Conservation (phyloP, 2,329 filamentous ascomycete genomes). For the Cladosporium cucumerinum region DNA sequence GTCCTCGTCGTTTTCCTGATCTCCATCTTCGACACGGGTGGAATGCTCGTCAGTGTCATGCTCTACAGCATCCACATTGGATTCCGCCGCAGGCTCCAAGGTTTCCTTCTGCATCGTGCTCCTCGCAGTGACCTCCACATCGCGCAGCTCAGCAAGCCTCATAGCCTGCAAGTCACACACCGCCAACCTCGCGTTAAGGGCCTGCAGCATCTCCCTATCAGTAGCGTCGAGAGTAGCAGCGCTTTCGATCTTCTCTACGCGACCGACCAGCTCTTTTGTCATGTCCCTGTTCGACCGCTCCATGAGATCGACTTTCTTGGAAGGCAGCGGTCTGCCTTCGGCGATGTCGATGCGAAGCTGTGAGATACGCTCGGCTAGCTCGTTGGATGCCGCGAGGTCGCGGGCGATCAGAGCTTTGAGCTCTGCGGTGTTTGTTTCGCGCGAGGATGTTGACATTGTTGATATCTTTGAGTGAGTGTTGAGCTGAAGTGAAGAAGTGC, state of each 20-base stretch:
- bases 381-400: conserved; percentile 24
- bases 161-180: conserved; percentile 25
- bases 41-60: neutral
- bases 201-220: conserved; percentile 27
- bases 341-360: conserved; percentile 21
- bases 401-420: conserved; percentile 22
- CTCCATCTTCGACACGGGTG: neutral
- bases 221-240: conserved; percentile 16
- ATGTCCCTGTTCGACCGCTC: conserved; percentile 26
- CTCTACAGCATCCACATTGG: neutral
- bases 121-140: conserved; percentile 20
- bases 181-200: conserved; percentile 23
- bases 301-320: conserved; percentile 12
- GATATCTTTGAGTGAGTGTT: neutral
- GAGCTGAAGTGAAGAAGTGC: neutral
- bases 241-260: conserved; percentile 26
- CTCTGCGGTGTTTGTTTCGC: conserved; percentile 19
- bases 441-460: conserved; percentile 13
- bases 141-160: conserved; percentile 24
- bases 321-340: conserved; percentile 15
- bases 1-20: neutral
- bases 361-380: conserved; percentile 23
- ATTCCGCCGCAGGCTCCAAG: neutral
- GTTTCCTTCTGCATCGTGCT: neutral
- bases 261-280: conserved; percentile 23